phyloP scores from a whole-genome alignment of 768 basidiomycete species.

The Postia placenta region DNA sequence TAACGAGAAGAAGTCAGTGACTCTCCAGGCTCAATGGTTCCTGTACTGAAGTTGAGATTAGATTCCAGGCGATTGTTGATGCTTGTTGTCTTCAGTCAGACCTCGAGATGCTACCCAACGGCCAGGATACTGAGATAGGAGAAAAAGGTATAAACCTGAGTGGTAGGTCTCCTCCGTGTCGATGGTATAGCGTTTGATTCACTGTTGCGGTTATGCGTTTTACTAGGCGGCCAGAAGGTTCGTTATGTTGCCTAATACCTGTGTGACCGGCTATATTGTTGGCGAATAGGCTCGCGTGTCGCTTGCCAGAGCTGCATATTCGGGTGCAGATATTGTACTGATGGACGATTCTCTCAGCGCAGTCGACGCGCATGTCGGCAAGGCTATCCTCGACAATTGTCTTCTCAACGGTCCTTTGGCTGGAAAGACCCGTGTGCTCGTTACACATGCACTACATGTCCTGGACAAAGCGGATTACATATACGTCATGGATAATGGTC shows the following conservation, averaged over 20 bases:
- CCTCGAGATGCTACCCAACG: slow-evolving; percentile 62
- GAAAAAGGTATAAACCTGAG: slow-evolving; percentile 73
- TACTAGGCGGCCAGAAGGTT: slow-evolving; percentile 31
- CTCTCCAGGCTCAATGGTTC: background rate
- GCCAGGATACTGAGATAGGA: slow-evolving; percentile 66
- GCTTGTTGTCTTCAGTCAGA: slow-evolving; percentile 71
- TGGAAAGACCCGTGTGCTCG: slow-evolving; percentile 73
- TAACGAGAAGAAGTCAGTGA: slow-evolving; percentile 45
- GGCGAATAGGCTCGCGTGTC: slow-evolving; percentile 74
- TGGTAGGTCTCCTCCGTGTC: slow-evolving; percentile 28
- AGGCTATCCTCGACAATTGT: slow-evolving; percentile 38
- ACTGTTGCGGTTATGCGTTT: background rate
- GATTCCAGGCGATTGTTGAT: slow-evolving; percentile 49
- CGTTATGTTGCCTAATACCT: background rate
- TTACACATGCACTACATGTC: slow-evolving; percentile 89
- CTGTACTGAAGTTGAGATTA: slow-evolving; percentile 15
- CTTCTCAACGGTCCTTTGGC: slow-evolving; percentile 24
- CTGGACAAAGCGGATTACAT: slow-evolving; percentile 81
- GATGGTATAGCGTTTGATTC: background rate
- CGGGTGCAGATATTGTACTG: slow-evolving; percentile 64
- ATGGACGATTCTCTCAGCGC: slow-evolving; percentile 81
- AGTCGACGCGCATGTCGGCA: slow-evolving; percentile 73
- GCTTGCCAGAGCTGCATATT: slow-evolving; percentile 73
- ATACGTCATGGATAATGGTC: slow-evolving; percentile 53
- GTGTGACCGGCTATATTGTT: too few relatives aligned